Evolutionary conservation across 306 rosid genomes (phyloP), one percentile per base, ranked within the genome.

Genomic region (Prunus mira): DNA sequence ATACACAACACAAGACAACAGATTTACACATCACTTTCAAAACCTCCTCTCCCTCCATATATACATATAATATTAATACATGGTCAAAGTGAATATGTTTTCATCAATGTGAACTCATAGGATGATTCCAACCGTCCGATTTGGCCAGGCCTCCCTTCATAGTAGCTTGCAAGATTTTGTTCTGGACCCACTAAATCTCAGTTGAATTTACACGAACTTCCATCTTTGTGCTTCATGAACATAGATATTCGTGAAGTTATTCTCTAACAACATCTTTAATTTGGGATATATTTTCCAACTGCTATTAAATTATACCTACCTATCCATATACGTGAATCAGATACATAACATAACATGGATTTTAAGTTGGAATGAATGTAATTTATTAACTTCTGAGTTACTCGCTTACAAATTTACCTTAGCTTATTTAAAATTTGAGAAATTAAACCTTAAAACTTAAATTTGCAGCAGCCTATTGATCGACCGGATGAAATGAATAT

Each of bases 171-270:
- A 74, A 25, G 22, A 41, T 32, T 25, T 69, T 62, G 27, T 22
- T 3, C 6, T 11, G 81, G 84, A 10, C 71, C 78, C 78, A 72
- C 78, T 58, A 71, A 81, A 81, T 81, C 78, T 67, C 46, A 81
- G 56, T 72, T 57, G 49, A 68, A 28, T 32, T 25, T 3, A 6
- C 62, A 69, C 43, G 0, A 19, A 41, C 22, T 13, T 3, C 43
- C 52, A 19, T 58, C 2, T 32, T 10, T 11, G 15, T 11, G 15
- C 12, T 2, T 17, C 10, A 2, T 25, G n/a, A 60, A 13, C 65
- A 5, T 4, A 25, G 5, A 60, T 25, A 38, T 38, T 0, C 9
- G 9, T 7, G 2, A 38, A 38, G 43, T 38, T 38, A 38, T 38
- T 38, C 43, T 38, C 43, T 38, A 38, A 6, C 7, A 38, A 38